These are phyloP conservation scores for Bauhinia variegata DNA, from an alignment of 306 rosid species.

Conservation along the genomic window DNA sequence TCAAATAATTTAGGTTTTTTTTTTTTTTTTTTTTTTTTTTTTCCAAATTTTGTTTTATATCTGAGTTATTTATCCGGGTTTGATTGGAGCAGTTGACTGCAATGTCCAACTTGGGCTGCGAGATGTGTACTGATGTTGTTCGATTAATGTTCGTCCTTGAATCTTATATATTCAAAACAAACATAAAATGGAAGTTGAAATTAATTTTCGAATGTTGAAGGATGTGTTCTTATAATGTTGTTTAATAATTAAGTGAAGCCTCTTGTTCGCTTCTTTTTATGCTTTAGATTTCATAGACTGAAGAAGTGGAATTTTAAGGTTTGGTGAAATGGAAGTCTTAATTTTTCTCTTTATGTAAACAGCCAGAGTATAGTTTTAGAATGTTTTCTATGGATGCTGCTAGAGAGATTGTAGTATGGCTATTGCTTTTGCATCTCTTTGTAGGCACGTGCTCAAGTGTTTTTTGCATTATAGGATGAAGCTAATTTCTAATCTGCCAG, in stretches of 20 bases:
- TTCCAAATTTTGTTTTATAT: too few species aligned
- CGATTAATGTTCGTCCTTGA: background rate
- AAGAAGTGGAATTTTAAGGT: slow-evolving; percentile 3
- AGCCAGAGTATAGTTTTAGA: background rate
- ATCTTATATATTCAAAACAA: background rate
- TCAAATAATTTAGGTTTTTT: background rate
- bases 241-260: background rate
- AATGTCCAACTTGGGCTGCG: background rate
- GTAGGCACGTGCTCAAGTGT: background rate
- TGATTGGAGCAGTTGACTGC: slow-evolving; percentile 4
- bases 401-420: background rate
- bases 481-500: too few species aligned
- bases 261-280: background rate
- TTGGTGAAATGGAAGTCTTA: background rate
- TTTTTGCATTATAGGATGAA: too few species aligned
- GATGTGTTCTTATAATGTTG: slow-evolving; percentile 7
- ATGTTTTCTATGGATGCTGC: slow-evolving; percentile 8
- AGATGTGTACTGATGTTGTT: background rate
- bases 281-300: background rate
- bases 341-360: background rate
- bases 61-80: too few species aligned
- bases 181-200: background rate
- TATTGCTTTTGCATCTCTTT: background rate
- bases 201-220: background rate
- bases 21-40: too few species aligned